Evolutionary conservation across 1,284 basidiomycete species (phyloP), one percentile per base, ranked within the genome.

Genomic region (Puccinia coronata): DNA sequence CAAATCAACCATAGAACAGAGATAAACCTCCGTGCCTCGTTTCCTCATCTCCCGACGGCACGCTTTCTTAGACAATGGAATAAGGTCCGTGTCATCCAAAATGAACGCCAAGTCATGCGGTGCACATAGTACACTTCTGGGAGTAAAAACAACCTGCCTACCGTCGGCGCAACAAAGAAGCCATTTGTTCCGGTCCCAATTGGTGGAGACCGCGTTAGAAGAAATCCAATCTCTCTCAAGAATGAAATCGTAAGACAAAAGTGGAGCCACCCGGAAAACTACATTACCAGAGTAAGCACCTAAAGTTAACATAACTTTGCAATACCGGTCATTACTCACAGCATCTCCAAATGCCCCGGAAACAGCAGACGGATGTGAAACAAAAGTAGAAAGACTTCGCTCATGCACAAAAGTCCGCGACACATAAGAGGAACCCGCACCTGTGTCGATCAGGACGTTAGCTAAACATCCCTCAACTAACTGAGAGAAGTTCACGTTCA

Each of bases 161-260:
- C 73, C 73, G 6, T 25, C 23, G 25, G 36, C 1, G 14, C 25
- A 18, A 18, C 25, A 6, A 2, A 75, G 34, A 31, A 75, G 1
- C 73, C 73, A 75, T 31, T 51, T 31, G 8, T 61, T 61, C 4
- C 9, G 0, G 14, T 31, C 73, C 73, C 73, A 75, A 43, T 75
- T n/a, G 0, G 73, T 75, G 1, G 9, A 36, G 1, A n/a, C 3
- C 0, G 41, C 73, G 31, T 75, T n/a, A 14, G 34, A 4, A 12
- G 36, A 23, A 16, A 75, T 75, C 73, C 73, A 75, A 75, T 75
- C 55, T 4, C 39, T 36, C 2, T 55, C 73, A 18, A 75, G 20
- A 14, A 75, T 75, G 28, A 75, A 8, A 20, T 75, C 73, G 61
- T 59, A 75, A 11, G 18, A 41, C 0, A 36, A 25, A 2, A 75